Conservation (phyloP, 106 monocot species). For the Dioscorea dumetorum region DNA sequence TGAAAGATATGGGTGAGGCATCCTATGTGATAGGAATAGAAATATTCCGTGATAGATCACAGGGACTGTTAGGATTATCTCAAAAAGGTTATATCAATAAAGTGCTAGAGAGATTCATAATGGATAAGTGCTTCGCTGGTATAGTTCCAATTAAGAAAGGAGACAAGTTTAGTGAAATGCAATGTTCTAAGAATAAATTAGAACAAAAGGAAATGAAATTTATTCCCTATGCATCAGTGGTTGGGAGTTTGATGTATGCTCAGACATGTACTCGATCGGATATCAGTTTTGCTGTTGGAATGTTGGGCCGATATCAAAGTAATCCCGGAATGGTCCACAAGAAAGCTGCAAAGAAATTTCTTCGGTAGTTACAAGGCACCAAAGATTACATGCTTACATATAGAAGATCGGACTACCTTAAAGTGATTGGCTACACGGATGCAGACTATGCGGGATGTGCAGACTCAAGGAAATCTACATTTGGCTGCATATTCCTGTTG, state of each 20-base stretch:
- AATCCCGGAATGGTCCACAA: no score
- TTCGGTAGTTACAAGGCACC: no score
- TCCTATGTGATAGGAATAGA: conserved; percentile 1
- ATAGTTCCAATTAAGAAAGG: background rate
- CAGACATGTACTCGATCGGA: background rate
- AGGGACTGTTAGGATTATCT: conserved; percentile 1
- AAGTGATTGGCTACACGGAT: background rate
- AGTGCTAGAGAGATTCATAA: conserved; percentile 1
- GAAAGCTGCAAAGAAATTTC: no score
- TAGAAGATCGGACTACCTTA: background rate
- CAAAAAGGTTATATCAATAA: background rate
- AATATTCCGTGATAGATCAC: background rate
- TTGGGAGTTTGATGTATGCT: conserved; percentile 2
- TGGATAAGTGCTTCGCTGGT: background rate
- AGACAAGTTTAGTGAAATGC: background rate
- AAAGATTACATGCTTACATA: no score
- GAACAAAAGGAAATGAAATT: background rate
- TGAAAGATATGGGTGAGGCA: conserved; percentile 9
- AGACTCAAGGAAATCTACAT: background rate
- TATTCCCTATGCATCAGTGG: background rate
- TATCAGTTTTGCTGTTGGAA: conserved; percentile 1
- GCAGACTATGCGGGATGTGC: background rate
- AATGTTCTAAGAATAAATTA: background rate
- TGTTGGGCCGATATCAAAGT: background rate
- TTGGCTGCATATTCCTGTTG: background rate